Evolutionary conservation across 2,329 filamentous ascomycete species (phyloP).

Genomic region (Aspergillus pseudotamarii): DNA sequence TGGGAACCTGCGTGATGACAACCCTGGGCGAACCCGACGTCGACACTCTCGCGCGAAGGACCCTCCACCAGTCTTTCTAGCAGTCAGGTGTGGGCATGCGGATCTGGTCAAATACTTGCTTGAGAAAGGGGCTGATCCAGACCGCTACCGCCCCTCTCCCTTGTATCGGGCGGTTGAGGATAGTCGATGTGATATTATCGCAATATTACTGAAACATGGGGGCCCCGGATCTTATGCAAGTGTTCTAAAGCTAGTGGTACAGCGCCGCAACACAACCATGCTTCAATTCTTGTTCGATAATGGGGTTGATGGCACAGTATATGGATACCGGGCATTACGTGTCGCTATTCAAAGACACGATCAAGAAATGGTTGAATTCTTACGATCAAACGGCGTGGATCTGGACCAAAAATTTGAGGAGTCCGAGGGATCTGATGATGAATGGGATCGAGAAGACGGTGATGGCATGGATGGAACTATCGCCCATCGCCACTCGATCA

Average conservation of each 20-base stretch:
- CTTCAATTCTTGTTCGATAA: not conserved
- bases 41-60: not conserved
- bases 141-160: not conserved
- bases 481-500: too few relatives aligned
- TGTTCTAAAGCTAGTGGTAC: not conserved
- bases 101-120: not conserved
- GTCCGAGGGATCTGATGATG: not conserved
- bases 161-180: conserved; percentile 2
- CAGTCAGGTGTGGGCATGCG: not conserved
- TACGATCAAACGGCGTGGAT: not conserved
- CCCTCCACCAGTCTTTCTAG: not conserved
- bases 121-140: not conserved
- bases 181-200: not conserved
- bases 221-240: not conserved
- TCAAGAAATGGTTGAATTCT: not conserved
- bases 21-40: not conserved
- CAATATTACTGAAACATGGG: not conserved
- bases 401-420: not conserved
- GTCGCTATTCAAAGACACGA: not conserved
- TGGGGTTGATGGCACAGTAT: not conserved
- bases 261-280: not conserved
- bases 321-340: not conserved
- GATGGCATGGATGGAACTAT: not conserved
- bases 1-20: not conserved
- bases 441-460: not conserved